phyloP scores from a whole-genome alignment of 106 monocot species.

The Gastrodia elata region DNA sequence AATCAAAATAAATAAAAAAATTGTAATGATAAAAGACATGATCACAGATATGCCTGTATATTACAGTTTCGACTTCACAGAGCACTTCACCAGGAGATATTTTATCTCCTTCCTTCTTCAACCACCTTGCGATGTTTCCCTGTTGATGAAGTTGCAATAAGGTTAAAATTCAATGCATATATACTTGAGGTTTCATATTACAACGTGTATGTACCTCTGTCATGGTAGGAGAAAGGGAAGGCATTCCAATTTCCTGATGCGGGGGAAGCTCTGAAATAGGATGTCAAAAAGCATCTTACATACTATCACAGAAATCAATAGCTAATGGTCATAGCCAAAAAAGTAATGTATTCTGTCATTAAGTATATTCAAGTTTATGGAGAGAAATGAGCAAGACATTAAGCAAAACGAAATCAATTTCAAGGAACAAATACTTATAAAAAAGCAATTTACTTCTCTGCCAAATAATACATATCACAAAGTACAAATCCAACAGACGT shows the following conservation, averaged over 20 bases:
- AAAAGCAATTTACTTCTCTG: neutral
- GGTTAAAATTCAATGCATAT: neutral
- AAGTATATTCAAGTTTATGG: neutral
- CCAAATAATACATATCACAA: neutral
- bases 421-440: neutral
- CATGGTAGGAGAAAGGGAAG: constrained; percentile 99
- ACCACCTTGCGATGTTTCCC: constrained; percentile 94
- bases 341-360: neutral
- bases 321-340: neutral
- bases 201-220: constrained; percentile 59
- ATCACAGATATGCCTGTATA: constrained; percentile 14
- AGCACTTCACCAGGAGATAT: constrained; percentile 95
- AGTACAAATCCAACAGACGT: neutral
- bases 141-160: constrained; percentile 16
- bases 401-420: neutral
- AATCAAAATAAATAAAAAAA: neutral
- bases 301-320: neutral
- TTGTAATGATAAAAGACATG: neutral
- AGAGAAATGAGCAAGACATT: neutral
- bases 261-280: constrained; percentile 65
- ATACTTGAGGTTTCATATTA: neutral
- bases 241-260: constrained; percentile 94
- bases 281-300: constrained; percentile 1
- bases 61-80: constrained; percentile 96
- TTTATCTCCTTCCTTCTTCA: constrained; percentile 99